phyloP scores from a whole-genome alignment of 164 flowering plant species.

The Tetrastigma voinierianum region DNA sequence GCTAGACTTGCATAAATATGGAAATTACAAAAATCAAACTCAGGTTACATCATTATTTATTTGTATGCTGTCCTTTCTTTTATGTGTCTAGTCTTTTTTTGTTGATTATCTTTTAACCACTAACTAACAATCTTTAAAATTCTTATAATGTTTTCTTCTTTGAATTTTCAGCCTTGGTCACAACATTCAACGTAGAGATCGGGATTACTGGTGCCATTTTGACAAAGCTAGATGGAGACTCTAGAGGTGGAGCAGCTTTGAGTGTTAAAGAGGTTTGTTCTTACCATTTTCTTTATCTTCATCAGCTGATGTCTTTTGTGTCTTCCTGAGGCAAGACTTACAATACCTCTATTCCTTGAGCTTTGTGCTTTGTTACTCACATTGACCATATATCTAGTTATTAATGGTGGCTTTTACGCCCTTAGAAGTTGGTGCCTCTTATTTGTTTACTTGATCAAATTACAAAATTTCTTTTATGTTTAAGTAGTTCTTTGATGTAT shows the following conservation, averaged over 20 bases:
- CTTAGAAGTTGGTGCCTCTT: background rate
- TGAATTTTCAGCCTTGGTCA: conserved; percentile 68
- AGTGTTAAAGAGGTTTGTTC: conserved; percentile 91
- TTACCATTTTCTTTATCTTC: background rate
- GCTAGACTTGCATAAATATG: background rate
- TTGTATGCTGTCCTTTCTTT: background rate
- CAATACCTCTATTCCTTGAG: background rate
- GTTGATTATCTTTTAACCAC: background rate
- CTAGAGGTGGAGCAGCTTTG: conserved; percentile 98
- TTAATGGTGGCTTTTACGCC: background rate
- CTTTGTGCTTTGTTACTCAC: background rate
- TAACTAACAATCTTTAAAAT: background rate
- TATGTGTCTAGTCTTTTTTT: background rate
- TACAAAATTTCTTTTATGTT: background rate
- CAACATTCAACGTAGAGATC: conserved; percentile 93
- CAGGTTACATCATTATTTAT: too few relatives aligned
- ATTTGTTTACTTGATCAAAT: background rate
- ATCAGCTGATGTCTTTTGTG: background rate
- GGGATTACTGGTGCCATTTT: conserved; percentile 97
- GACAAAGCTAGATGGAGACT: conserved; percentile 98
- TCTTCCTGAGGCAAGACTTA: too few relatives aligned
- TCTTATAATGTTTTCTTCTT: conserved; percentile 1
- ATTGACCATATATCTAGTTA: background rate
- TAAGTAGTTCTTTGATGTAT: background rate
- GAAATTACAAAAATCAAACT: background rate